Percentiles rank a stretch among this genome's conserved stretches.
These are phyloP conservation scores for Toxoplasma gondii DNA, from an alignment of 169 alveolate genomes.

Conservation along the genomic window DNA sequence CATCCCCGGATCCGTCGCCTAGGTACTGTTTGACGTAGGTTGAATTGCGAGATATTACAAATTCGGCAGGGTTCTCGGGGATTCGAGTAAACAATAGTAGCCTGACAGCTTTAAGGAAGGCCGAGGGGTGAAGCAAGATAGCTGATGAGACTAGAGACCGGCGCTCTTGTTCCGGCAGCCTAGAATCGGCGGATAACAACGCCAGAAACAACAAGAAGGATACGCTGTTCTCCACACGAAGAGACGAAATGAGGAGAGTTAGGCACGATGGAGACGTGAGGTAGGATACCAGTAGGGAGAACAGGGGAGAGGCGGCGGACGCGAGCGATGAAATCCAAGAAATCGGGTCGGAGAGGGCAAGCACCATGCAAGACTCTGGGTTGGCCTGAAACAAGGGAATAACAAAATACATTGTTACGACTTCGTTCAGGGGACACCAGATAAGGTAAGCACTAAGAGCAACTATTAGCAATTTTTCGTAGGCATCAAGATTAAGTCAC, in stretches of 20 bases:
- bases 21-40: conserved; percentile 43
- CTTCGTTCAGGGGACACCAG: too few species aligned
- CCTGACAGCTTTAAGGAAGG: conserved; percentile 35
- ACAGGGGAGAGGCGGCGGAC: conserved; percentile 26
- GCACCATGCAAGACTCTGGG: conserved; percentile 17
- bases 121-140: conserved; percentile 14
- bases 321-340: conserved; percentile 29
- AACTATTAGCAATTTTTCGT: background rate
- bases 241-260: background rate
- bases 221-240: conserved; percentile 22
- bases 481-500: background rate
- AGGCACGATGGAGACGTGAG: conserved; percentile 38
- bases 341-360: conserved; percentile 28
- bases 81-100: conserved; percentile 26
- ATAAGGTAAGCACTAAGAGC: too few species aligned
- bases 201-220: conserved; percentile 29
- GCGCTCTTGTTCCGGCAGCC: conserved; percentile 38
- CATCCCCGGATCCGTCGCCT: background rate
- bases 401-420: background rate
- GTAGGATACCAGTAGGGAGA: conserved; percentile 2
- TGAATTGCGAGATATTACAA: conserved; percentile 22
- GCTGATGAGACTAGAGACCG: conserved; percentile 31
- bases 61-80: conserved; percentile 12
- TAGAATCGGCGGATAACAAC: background rate
- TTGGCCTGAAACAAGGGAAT: background rate